Percentiles rank a stretch among this genome's conserved stretches.
Conservation (phyloP, 1,284 basidiomycete species). For the Omphalotus olearius region DNA sequence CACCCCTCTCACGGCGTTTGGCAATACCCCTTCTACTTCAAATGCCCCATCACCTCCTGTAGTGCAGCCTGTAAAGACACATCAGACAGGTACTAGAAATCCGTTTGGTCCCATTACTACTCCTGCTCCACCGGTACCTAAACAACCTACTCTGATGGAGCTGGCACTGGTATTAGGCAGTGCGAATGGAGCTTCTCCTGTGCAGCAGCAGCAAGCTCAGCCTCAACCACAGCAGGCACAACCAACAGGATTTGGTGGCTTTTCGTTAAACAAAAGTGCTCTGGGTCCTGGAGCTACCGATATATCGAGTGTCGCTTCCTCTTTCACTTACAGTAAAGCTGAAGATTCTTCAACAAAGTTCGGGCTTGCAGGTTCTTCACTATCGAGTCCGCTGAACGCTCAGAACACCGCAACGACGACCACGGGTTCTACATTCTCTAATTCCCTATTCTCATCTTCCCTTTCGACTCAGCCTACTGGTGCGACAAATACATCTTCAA, state of each 20-base stretch:
- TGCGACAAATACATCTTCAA: constrained; percentile 32
- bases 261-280: constrained; percentile 35
- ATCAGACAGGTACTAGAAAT: constrained; percentile 93
- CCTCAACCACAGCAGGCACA: constrained; percentile 16
- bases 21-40: constrained; percentile 21
- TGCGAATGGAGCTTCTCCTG: constrained; percentile 6
- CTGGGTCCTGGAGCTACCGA: constrained; percentile 41
- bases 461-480: constrained; percentile 49
- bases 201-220: constrained; percentile 28
- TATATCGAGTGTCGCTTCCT: constrained; percentile 67
- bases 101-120: constrained; percentile 83
- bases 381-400: constrained; percentile 21
- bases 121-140: constrained; percentile 67
- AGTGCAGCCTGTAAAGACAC: constrained; percentile 69
- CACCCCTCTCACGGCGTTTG: constrained; percentile 50
- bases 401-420: constrained; percentile 38
- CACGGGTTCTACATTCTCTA: constrained; percentile 40
- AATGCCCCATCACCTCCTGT: constrained; percentile 35
- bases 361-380: constrained; percentile 14
- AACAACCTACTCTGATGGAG: constrained; percentile 79
- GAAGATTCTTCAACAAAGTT: constrained; percentile 22
- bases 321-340: constrained; percentile 48
- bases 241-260: constrained; percentile 21
- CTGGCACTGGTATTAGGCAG: constrained; percentile 52
- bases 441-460: constrained; percentile 45